A percentile compares a stretch with the other conserved stretches of the same genome.
phyloP scores from a whole-genome alignment of 2,329 filamentous ascomycete genomes.

The Fusarium sp. region DNA sequence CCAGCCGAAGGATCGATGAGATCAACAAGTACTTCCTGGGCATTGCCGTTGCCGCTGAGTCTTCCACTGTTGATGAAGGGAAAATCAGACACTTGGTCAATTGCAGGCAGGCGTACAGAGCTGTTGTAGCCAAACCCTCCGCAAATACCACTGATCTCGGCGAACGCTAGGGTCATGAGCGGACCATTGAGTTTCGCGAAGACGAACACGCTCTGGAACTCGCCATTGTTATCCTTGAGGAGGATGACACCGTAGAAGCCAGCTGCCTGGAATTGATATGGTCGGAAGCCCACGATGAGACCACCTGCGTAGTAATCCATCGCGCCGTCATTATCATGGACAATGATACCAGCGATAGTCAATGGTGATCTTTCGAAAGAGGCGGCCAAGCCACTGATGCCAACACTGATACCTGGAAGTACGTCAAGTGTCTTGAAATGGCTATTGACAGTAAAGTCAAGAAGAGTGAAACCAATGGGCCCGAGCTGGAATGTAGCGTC shows the following conservation, averaged over 20 bases:
- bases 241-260: constrained; percentile 52
- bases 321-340: constrained; percentile 39
- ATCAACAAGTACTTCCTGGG: not conserved
- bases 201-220: constrained; percentile 51
- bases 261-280: constrained; percentile 53
- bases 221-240: constrained; percentile 7
- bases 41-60: not conserved
- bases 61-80: constrained; percentile 30
- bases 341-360: constrained; percentile 51
- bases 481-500: constrained; percentile 5
- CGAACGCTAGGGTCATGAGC: constrained; percentile 52
- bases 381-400: constrained; percentile 49
- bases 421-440: not conserved
- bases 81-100: constrained; percentile 28
- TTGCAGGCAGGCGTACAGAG: constrained; percentile 47
- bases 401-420: constrained; percentile 7
- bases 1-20: not conserved
- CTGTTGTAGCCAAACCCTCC: constrained; percentile 57
- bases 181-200: constrained; percentile 55
- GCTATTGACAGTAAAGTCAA: not conserved
- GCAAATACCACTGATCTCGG: constrained; percentile 49
- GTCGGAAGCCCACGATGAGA: constrained; percentile 48
- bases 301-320: constrained; percentile 53
- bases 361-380: constrained; percentile 52
- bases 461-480: not conserved